Evolutionary conservation across 148 eudicot species (phyloP), one percentile per base, ranked within the genome.

Genomic region (Rheum nobile): DNA sequence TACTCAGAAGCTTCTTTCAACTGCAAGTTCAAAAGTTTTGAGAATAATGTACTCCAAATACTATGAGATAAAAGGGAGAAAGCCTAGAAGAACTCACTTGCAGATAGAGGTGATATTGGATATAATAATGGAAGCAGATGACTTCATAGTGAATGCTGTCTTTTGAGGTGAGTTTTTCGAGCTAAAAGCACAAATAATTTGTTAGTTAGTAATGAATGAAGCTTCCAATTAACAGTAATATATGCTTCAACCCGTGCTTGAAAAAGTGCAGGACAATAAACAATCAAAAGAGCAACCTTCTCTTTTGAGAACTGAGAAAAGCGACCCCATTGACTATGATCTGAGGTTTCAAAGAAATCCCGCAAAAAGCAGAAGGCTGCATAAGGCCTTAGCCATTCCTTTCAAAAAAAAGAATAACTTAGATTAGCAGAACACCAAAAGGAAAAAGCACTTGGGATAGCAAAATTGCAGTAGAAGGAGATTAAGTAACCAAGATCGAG

Each of bases 311-410:
- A 95, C 13, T 71, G 74, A 67, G 93, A 84, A 81, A 88, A 95
- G 47, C 88, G 91, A 38, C 98, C 98, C 98, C 98, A 95, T 74
- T 95, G 93, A 73, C 97, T 90, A 79, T 88, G 98, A 82, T 95
- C 96, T 54, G 98, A 88, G 70, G 97, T 95, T 80, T 86, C 96
- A 77, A 95, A 95, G 82, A 95, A 95, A 81, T 91, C 96, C 65
- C 98, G 92, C 57, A 95, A 88, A 73, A 91, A 95, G 79, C 98
- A 95, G 81, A 95, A 91, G 71, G 96, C 93, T 22, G 98, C 96
- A 81, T 91, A 95, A 68, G 98, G 96, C 82, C 86, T 95, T 74
- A 95, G 85, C 98, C 98, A 95, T 46, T 83, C 93, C 98, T 95
- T 82, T 79, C 17, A 67, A 78, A 68, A 41, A 77, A 72, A 65